Conservation (phyloP, 2,329 filamentous ascomycete species). For the Blastomyces percursus region DNA sequence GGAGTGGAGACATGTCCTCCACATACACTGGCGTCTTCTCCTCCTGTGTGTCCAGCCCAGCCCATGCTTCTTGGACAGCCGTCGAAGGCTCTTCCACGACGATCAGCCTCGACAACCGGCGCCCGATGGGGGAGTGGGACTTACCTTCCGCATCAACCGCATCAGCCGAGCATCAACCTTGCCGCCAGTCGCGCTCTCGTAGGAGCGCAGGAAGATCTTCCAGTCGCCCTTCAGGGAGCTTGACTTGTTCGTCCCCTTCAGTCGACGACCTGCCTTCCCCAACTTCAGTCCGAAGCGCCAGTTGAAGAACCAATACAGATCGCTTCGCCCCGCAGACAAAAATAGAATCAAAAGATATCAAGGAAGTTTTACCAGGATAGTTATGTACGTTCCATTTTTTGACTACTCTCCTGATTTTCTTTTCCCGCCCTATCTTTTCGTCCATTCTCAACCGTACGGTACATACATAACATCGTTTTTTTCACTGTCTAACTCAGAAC, state of each 20-base stretch:
- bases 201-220: constrained; percentile 18
- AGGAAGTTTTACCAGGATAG: background rate
- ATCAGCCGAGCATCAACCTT: constrained; percentile 14
- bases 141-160: constrained; percentile 10
- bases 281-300: constrained; percentile 17
- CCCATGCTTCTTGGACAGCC: constrained; percentile 14
- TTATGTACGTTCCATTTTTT: background rate
- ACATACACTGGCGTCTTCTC: constrained; percentile 18
- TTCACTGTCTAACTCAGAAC: background rate
- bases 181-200: constrained; percentile 11
- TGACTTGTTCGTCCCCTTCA: constrained; percentile 14
- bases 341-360: background rate
- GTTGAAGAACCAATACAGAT: constrained; percentile 18
- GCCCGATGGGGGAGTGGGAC: background rate
- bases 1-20: constrained; percentile 16
- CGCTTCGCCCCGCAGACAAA: constrained; percentile 10
- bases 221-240: constrained; percentile 16
- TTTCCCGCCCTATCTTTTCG: background rate
- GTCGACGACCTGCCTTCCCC: constrained; percentile 8
- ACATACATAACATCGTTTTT: background rate
- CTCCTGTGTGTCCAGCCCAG: constrained; percentile 13
- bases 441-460: background rate
- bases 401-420: background rate
- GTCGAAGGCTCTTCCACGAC: constrained; percentile 13
- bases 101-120: background rate